Conservation (phyloP, 192 early-diverging fungal species). For the Entomortierella lignicola region DNA sequence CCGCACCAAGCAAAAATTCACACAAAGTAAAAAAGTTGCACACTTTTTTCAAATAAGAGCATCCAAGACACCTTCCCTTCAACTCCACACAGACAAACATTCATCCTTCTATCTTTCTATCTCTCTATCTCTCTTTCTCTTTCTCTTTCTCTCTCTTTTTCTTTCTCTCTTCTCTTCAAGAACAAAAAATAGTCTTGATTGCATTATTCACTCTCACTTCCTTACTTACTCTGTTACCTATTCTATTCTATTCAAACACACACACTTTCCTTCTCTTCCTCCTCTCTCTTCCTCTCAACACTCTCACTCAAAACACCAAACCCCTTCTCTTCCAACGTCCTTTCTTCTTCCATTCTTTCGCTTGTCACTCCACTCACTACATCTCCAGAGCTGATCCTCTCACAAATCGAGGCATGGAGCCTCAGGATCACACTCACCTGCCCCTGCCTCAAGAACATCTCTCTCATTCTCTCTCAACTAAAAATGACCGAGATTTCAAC, state of each 20-base stretch:
- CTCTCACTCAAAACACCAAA: not conserved
- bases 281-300: not conserved
- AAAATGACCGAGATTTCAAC: constrained; percentile 2
- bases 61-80: no score
- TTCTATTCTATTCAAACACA: not conserved
- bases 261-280: constrained; percentile 1
- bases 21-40: no score
- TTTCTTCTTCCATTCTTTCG: not conserved
- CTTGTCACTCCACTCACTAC: not conserved
- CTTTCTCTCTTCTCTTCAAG: not conserved
- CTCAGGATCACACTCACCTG: constrained; percentile 29
- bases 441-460: not conserved
- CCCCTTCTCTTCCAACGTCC: not conserved
- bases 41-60: no score
- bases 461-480: not conserved
- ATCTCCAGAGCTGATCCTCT: constrained; percentile 11
- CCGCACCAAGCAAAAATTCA: no score
- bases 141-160: no score
- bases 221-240: not conserved
- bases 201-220: not conserved
- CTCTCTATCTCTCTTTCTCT: no score
- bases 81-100: no score
- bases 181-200: no score
- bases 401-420: constrained; percentile 50
- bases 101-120: no score